These are phyloP conservation scores for Codiaeum variegatum DNA, from an alignment of 441 rosid species.

Conservation along the genomic window DNA sequence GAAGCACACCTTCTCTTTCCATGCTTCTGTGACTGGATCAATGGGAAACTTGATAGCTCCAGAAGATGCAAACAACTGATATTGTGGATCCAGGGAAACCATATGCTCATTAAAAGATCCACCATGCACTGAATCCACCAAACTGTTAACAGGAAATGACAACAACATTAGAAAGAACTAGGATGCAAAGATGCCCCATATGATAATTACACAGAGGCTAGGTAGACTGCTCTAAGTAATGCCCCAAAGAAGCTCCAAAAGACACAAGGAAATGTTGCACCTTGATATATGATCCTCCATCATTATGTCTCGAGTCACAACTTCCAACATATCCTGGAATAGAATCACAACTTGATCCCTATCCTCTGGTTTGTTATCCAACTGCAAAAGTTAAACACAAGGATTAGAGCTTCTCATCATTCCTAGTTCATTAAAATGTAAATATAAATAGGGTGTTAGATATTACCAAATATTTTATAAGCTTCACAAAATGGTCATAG, in stretches of 20 bases:
- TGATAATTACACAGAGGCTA: not conserved
- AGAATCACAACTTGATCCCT: slow-evolving; percentile 88
- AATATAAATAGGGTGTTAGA: not conserved
- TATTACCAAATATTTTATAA: slow-evolving; percentile 80
- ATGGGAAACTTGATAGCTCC: slow-evolving; percentile 94
- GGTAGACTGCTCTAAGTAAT: too few relatives aligned
- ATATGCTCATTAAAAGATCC: slow-evolving; percentile 69
- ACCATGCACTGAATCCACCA: slow-evolving; percentile 69
- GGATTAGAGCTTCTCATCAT: slow-evolving; percentile 12
- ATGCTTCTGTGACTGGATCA: slow-evolving; percentile 72
- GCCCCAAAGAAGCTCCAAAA: slow-evolving; percentile 3
- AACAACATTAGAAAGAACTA: slow-evolving; percentile 21
- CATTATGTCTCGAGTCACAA: slow-evolving; percentile 89
- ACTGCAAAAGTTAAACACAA: slow-evolving; percentile 37
- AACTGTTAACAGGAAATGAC: slow-evolving; percentile 36
- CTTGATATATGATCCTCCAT: slow-evolving; percentile 65
- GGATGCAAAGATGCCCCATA: slow-evolving; percentile 10
- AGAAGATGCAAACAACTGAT: slow-evolving; percentile 81
- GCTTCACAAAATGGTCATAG: slow-evolving; percentile 78
- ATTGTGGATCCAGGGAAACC: slow-evolving; percentile 53
- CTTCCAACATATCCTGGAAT: slow-evolving; percentile 99
- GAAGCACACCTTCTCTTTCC: slow-evolving; percentile 84
- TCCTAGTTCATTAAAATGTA: slow-evolving; percentile 8
- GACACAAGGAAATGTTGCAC: slow-evolving; percentile 35
- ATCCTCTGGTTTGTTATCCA: slow-evolving; percentile 68